Conservation (phyloP, 2,329 filamentous ascomycete genomes). For the Ophiostoma sp. region DNA sequence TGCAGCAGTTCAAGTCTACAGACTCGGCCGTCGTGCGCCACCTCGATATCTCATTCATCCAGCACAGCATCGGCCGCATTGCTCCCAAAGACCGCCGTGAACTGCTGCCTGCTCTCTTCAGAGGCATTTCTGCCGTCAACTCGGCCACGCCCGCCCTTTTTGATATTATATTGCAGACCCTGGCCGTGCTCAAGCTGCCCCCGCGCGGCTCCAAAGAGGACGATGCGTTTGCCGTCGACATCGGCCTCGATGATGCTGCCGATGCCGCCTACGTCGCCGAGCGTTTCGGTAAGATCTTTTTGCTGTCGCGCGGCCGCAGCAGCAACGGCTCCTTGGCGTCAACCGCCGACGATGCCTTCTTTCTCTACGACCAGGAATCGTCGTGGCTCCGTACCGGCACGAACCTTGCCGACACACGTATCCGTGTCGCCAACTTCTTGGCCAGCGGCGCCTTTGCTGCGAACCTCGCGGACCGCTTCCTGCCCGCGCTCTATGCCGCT, state of each 20-base stretch:
- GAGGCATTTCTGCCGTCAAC: constrained; percentile 58
- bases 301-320: constrained; percentile 41
- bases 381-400: constrained; percentile 59
- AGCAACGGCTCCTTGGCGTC: neutral
- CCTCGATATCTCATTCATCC: constrained; percentile 82
- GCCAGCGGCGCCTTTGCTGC: constrained; percentile 70
- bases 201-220: constrained; percentile 75
- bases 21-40: constrained; percentile 72
- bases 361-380: constrained; percentile 62
- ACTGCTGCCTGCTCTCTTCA: constrained; percentile 64
- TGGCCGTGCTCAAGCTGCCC: constrained; percentile 67
- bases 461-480: constrained; percentile 52
- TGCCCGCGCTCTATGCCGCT: constrained; percentile 77
- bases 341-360: constrained; percentile 57
- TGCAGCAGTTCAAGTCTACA: constrained; percentile 84
- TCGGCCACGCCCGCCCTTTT: constrained; percentile 59
- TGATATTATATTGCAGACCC: constrained; percentile 71
- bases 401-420: constrained; percentile 64
- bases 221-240: constrained; percentile 54
- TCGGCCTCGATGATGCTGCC: constrained; percentile 59
- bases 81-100: constrained; percentile 58
- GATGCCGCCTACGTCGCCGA: constrained; percentile 70
- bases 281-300: constrained; percentile 71
- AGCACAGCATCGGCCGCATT: constrained; percentile 62
- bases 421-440: constrained; percentile 63